Conservation (phyloP, 306 rosid species). For the Glycine soja region DNA sequence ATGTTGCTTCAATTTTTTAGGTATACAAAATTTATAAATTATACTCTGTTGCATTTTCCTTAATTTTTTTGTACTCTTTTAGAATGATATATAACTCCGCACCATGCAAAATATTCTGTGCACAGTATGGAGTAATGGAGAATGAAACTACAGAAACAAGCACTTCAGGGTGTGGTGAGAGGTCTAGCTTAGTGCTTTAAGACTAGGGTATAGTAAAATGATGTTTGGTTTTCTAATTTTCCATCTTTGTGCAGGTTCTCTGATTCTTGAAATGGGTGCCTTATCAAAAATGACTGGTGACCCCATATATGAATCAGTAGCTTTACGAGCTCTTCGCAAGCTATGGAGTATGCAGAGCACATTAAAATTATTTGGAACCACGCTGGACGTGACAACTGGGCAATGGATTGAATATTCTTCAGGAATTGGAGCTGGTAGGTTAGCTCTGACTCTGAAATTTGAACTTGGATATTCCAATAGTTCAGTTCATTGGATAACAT, state of each 20-base stretch:
- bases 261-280: slow-evolving; percentile 99
- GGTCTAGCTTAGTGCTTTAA: slow-evolving; percentile 61
- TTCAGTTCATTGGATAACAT: slow-evolving; percentile 26
- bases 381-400: slow-evolving; percentile 85
- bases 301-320: slow-evolving; percentile 80
- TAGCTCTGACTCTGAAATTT: slow-evolving; percentile 3
- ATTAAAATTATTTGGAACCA: slow-evolving; percentile 90
- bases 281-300: slow-evolving; percentile 90
- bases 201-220: slow-evolving; percentile 46
- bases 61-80: slow-evolving; percentile 50
- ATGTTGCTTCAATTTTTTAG: too few species aligned
- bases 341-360: slow-evolving; percentile 96
- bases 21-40: slow-evolving; percentile 24
- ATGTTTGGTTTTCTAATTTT: slow-evolving; percentile 49
- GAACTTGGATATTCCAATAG: slow-evolving; percentile 17
- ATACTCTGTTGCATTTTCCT: slow-evolving; percentile 54
- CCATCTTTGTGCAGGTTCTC: slow-evolving; percentile 70
- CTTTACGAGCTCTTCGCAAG: slow-evolving; percentile 88
- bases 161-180: slow-evolving; percentile 99
- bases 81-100: slow-evolving; percentile 82
- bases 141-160: slow-evolving; percentile 98
- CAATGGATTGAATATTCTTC: slow-evolving; percentile 91
- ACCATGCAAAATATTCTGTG: slow-evolving; percentile 83
- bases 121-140: slow-evolving; percentile 98
- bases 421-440: slow-evolving; percentile 96